phyloP scores from a whole-genome alignment of 1,284 basidiomycete genomes.

The Marasmius oreades region DNA sequence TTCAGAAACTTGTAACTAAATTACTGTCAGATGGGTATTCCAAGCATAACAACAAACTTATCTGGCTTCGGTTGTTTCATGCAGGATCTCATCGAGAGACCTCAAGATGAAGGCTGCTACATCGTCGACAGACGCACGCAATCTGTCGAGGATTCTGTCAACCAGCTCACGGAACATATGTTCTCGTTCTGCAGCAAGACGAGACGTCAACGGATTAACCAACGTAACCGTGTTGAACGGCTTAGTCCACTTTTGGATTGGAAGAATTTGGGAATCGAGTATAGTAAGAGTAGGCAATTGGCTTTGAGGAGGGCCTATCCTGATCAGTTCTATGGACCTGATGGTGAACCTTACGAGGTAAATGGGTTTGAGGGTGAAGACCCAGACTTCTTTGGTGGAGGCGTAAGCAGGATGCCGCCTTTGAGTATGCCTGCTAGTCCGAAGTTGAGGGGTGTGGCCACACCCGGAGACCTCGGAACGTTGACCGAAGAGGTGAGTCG shows the following conservation, averaged over 20 bases:
- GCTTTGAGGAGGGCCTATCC: slow-evolving; percentile 94
- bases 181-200: slow-evolving; percentile 84
- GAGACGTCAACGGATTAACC: slow-evolving; percentile 96
- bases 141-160: slow-evolving; percentile 90
- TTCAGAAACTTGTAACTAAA: slow-evolving; percentile 4
- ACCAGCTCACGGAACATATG: slow-evolving; percentile 71
- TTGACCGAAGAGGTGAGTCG: slow-evolving; percentile 69
- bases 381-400: slow-evolving; percentile 39
- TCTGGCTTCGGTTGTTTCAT: slow-evolving; percentile 98
- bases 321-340: slow-evolving; percentile 74
- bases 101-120: slow-evolving; percentile 86
- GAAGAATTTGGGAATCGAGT: slow-evolving; percentile 98
- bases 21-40: slow-evolving; percentile 84
- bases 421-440: slow-evolving; percentile 88
- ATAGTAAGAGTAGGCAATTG: slow-evolving; percentile 92
- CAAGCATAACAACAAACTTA: slow-evolving; percentile 94
- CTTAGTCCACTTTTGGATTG: slow-evolving; percentile 92
- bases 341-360: slow-evolving; percentile 33
- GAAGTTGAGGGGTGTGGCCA: slow-evolving; percentile 76
- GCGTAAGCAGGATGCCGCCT: slow-evolving; percentile 66
- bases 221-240: slow-evolving; percentile 95
- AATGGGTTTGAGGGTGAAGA: slow-evolving; percentile 56
- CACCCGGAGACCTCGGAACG: slow-evolving; percentile 92
- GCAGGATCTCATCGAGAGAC: slow-evolving; percentile 96
- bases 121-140: slow-evolving; percentile 92